Conservation (phyloP, 2,329 filamentous ascomycete genomes). For the Xylaria digitata region DNA sequence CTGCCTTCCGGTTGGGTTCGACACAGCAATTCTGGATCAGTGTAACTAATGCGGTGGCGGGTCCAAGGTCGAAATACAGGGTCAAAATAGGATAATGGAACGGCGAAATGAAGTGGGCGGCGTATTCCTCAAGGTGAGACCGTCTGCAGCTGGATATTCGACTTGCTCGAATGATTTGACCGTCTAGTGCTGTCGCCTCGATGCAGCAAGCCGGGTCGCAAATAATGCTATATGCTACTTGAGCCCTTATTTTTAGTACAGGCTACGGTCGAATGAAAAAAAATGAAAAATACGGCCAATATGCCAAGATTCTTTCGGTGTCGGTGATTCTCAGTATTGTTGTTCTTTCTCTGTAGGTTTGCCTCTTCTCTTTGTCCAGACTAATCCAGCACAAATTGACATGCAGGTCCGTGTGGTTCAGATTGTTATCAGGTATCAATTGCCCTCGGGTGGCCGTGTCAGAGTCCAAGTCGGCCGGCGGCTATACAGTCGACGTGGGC, state of each 20-base stretch:
- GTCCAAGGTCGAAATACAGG: conserved; percentile 43
- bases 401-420: conserved; percentile 26
- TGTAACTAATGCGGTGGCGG: conserved; percentile 45
- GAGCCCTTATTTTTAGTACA: conserved; percentile 27
- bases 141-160: conserved; percentile 41
- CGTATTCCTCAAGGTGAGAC: conserved; percentile 46
- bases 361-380: conserved; percentile 39
- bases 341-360: conserved; percentile 32
- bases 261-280: conserved; percentile 23
- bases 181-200: conserved; percentile 37
- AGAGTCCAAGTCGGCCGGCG: conserved; percentile 21
- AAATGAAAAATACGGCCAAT: conserved; percentile 12
- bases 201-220: conserved; percentile 41
- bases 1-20: conserved; percentile 44
- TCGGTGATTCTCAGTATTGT: conserved; percentile 16
- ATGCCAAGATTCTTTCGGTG: conserved; percentile 31
- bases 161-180: conserved; percentile 37
- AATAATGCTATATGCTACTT: conserved; percentile 27
- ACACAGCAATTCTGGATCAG: conserved; percentile 49
- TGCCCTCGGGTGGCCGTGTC: conserved; percentile 22
- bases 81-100: conserved; percentile 42
- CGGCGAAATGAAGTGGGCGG: conserved; percentile 39
- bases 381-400: conserved; percentile 29
- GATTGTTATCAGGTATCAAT: conserved; percentile 29
- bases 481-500: conserved; percentile 22